Evolutionary conservation across 2,329 filamentous ascomycete genomes (phyloP), one percentile per base, ranked within the genome.

Genomic region (Rutstroemia sp.): DNA sequence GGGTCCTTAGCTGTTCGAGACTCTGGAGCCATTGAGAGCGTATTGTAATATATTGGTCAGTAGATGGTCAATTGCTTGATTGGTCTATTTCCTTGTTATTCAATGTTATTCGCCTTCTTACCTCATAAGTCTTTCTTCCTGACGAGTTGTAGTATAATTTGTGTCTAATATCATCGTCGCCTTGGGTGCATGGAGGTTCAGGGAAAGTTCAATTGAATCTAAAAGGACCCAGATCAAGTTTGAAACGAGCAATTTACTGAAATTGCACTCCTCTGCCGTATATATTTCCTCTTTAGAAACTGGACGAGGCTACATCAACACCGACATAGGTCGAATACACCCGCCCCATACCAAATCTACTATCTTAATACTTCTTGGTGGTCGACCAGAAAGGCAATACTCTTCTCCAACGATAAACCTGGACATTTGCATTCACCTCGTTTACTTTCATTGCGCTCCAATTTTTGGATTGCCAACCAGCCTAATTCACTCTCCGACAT

Each of bases 41-140:
- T 56, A 51, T 61, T 67, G 65, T 68, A 67, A 63, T 65, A 65
- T 68, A 68, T 59, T 65, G 65, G 65, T 68, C 61, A 67, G 67
- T 68, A 48, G 58, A 60, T 48, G 56, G 50, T 61, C 61, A 62
- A 61, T 64, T 64, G 64, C 59, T 58, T 59, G 55, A 51, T 51
- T 55, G 51, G 45, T 58, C 51, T 48, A 49, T 58, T 42, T 55
- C 58, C 58, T 38, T 47, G 48, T 37, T 57, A 21, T 57, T 55
- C 55, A 56, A 52, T 39, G 50, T 48, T 48, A 38, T 48, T 39
- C 56, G 45, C 30, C n/a, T 42, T 42, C 39, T 34, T 34, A 34
- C 30, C 30, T 34, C 30, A 34, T 34, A 10, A 12, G 30, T 34
- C 10, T 38, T 37, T 54, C 38, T 51, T 34, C 63, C 66, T 67